These are phyloP conservation scores for Zostera marina DNA, from an alignment of 116 monocot species.

Conservation along the genomic window DNA sequence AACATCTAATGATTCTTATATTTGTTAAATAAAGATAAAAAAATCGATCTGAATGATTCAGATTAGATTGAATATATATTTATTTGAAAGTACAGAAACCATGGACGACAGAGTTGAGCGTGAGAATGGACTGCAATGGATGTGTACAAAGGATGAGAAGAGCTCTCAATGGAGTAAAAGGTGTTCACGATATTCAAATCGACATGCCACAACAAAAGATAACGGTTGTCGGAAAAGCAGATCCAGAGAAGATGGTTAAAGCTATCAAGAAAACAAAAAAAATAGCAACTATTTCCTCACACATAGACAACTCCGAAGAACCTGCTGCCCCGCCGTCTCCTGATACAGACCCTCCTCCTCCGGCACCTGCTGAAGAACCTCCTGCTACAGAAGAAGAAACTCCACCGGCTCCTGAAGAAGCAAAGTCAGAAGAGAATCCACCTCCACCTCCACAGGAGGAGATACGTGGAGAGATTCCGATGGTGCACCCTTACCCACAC, in stretches of 20 bases:
- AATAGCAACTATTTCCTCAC: slow-evolving; percentile 50
- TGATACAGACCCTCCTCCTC: slow-evolving; percentile 18
- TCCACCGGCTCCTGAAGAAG: slow-evolving; percentile 7
- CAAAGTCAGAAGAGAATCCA: slow-evolving; percentile 7
- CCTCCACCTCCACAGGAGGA: background rate
- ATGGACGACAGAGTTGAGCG: slow-evolving; percentile 44
- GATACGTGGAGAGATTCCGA: slow-evolving; percentile 23
- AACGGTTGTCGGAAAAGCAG: slow-evolving; percentile 52
- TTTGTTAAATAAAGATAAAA: no score
- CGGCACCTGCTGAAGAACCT: slow-evolving; percentile 7
- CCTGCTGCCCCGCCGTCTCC: slow-evolving; percentile 2
- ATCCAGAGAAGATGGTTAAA: slow-evolving; percentile 47
- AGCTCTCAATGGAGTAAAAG: slow-evolving; percentile 46
- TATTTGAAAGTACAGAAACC: no score
- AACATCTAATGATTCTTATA: no score
- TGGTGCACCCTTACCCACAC: slow-evolving; percentile 54
- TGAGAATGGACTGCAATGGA: slow-evolving; percentile 83
- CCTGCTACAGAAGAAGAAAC: slow-evolving; percentile 3
- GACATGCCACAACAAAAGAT: slow-evolving; percentile 52
- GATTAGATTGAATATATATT: no score
- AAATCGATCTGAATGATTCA: no score
- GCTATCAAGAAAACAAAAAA: slow-evolving; percentile 74
- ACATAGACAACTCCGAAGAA: slow-evolving; percentile 8
- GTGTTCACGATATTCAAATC: slow-evolving; percentile 36
- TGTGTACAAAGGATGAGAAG: slow-evolving; percentile 66